Evolutionary conservation across 192 early-diverging fungal genomes (phyloP), one percentile per base, ranked within the genome.

Genomic region (Coemansia sp.): DNA sequence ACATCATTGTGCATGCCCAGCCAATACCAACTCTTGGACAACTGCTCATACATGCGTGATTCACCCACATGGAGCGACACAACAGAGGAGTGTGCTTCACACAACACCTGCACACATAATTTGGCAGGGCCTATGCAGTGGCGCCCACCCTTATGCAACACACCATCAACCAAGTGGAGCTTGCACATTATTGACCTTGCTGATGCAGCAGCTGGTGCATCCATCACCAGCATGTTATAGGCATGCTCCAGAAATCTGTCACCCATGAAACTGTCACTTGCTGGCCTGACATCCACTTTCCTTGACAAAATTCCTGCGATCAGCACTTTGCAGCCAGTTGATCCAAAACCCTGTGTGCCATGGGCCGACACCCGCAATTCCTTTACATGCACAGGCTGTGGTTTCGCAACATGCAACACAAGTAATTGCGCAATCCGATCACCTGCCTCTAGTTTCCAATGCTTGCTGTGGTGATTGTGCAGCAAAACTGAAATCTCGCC

Each of bases 1-100:
- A 38, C 19, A n/a, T 64, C 41, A 2, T 30, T 23, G 18, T 64
- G 54, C 62, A 64, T 64, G 25, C 31, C 4, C 8, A 44, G 62
- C 62, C 62, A 64, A 27, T 59, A 59, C 58, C 58, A 59, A 3
- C 4, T 4, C 21, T 26, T 48, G 1, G n/a, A 0, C 2, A 59
- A 16, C 58, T 59, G 47, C 21, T 59, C 21, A 16, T 9, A 25
- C 7, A 47, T 59, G 12, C 21, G 41, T 27, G 7, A 5, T 5
- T 59, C 58, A 47, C 58, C 58, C 44, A 47, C 32, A 41, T 59
- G 58, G 49, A 59, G 58, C 12, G 44, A 25, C 3, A 48, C 47
- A 25, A 26, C 41, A 1, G 41, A 47, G 44, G 41, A 9, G 23
- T 59, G 58, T 1, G 47, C 58, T 59, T 59, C 58, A 48, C 49